These are phyloP conservation scores for Calocybe cyanea DNA, from an alignment of 768 basidiomycete genomes.

Conservation along the genomic window DNA sequence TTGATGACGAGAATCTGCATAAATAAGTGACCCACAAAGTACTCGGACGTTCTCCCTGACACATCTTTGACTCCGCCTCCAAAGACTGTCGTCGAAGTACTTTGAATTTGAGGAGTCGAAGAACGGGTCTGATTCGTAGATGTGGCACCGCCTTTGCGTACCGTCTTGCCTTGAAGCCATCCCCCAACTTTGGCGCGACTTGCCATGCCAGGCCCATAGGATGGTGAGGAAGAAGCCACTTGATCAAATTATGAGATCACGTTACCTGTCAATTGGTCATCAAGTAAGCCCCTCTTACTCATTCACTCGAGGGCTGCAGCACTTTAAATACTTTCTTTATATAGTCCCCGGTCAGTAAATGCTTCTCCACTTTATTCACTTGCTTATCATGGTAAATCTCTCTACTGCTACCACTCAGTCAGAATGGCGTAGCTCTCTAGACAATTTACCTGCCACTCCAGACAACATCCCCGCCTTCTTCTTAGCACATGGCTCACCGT, in stretches of 20 bases:
- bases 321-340: no score
- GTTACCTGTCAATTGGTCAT: no score
- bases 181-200: conserved; percentile 33
- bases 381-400: conserved; percentile 8
- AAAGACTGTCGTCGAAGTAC: conserved; percentile 70
- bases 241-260: no score
- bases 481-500: conserved; percentile 67
- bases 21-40: conserved; percentile 52
- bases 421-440: conserved; percentile 51
- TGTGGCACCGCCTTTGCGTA: conserved; percentile 58
- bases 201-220: no score
- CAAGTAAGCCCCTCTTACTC: no score
- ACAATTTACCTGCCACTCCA: conserved; percentile 51
- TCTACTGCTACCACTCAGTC: conserved; percentile 31
- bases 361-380: no score
- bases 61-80: conserved; percentile 85
- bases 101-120: conserved; percentile 63
- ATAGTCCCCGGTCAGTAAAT: no score
- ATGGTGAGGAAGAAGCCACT: no score
- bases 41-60: conserved; percentile 78
- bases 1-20: conserved; percentile 9
- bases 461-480: conserved; percentile 72
- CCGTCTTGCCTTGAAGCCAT: conserved; percentile 74
- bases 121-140: conserved; percentile 52
- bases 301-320: no score